phyloP scores from a whole-genome alignment of 148 eudicot species.

The Bassia scoparia region DNA sequence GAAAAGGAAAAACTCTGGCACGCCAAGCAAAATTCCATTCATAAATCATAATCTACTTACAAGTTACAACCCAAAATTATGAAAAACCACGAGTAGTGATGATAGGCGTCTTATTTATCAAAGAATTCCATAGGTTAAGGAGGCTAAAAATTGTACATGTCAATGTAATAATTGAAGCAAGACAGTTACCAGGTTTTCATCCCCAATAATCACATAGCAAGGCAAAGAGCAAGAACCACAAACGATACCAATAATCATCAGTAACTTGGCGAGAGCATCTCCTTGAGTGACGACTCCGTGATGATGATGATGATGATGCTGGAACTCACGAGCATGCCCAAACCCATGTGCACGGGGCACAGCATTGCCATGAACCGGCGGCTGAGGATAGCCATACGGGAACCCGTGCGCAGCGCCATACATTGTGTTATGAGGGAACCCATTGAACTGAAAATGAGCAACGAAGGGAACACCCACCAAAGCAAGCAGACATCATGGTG shows the following conservation, averaged over 20 bases:
- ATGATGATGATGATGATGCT: not conserved
- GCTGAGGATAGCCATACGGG: slow-evolving; percentile 35
- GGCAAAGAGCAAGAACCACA: slow-evolving; percentile 31
- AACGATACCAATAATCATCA: slow-evolving; percentile 36
- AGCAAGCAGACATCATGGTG: slow-evolving; percentile 57
- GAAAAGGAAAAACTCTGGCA: too few species aligned
- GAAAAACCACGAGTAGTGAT: not conserved
- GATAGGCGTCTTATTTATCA: slow-evolving; percentile 12
- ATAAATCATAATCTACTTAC: too few species aligned
- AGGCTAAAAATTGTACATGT: slow-evolving; percentile 17
- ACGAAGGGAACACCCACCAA: slow-evolving; percentile 54
- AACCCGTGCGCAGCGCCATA: slow-evolving; percentile 46
- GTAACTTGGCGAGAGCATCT: slow-evolving; percentile 42
- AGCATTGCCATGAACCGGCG: slow-evolving; percentile 34
- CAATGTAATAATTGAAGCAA: not conserved
- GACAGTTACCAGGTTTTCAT: slow-evolving; percentile 12
- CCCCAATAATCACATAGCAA: slow-evolving; percentile 1
- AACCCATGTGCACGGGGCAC: slow-evolving; percentile 14
- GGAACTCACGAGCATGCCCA: slow-evolving; percentile 15
- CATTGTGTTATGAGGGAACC: slow-evolving; percentile 38
- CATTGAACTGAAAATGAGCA: slow-evolving; percentile 54
- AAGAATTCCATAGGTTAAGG: slow-evolving; percentile 12
- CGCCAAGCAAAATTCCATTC: not conserved
- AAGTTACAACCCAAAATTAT: slow-evolving; percentile 4
- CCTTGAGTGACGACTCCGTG: slow-evolving; percentile 25